Percentiles rank a stretch among this genome's conserved stretches.
Evolutionary conservation across 495 filamentous ascomycete genomes (phyloP).

Genomic region (Trichoderma asperelloides): DNA sequence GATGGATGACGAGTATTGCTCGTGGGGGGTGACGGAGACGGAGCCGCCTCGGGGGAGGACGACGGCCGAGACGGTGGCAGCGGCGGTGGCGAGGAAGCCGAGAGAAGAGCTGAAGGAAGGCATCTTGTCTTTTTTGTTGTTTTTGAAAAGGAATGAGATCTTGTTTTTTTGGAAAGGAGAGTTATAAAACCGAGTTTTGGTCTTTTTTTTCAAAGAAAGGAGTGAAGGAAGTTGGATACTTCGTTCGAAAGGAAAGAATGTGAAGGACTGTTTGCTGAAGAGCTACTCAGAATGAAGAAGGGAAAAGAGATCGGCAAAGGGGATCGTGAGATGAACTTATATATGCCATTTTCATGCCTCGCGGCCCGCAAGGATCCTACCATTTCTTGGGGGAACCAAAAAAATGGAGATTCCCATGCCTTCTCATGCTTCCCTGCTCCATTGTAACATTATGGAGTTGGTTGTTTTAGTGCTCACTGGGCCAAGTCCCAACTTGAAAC

Average conservation of each 20-base stretch:
- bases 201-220: neutral
- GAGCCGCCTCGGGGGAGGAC: neutral
- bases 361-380: too few species aligned
- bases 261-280: neutral
- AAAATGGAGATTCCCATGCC: neutral
- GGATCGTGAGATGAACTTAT: neutral
- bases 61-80: neutral
- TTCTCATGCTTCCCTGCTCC: neutral
- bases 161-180: neutral
- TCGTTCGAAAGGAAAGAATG: neutral
- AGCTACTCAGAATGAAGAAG: too few species aligned
- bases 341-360: neutral
- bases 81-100: neutral
- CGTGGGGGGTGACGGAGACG: constrained; percentile 21
- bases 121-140: neutral
- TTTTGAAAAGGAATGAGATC: neutral
- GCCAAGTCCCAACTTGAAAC: neutral
- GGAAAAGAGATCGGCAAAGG: too few species aligned
- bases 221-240: neutral
- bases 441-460: neutral
- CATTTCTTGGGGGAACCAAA: neutral
- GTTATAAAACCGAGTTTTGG: neutral
- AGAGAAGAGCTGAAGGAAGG: neutral
- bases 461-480: neutral
- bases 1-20: constrained; percentile 21